Evolutionary conservation across 208 protist species (phyloP).

Genomic region (Trypanosoma cruzi): DNA sequence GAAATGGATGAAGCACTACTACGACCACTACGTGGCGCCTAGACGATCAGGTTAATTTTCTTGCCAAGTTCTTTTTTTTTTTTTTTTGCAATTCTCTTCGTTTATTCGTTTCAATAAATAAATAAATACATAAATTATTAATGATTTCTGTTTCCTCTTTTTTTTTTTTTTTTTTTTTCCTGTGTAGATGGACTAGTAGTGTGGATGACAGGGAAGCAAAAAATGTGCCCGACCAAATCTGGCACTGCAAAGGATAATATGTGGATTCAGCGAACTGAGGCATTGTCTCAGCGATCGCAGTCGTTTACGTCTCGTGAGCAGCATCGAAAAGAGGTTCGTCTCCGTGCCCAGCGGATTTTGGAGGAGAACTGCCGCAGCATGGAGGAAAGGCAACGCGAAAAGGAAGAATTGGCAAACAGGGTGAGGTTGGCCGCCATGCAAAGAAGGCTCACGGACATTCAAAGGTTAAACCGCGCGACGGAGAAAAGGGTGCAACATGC

Average conservation of each 20-base stretch:
- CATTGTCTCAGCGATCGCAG: neutral
- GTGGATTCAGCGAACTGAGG: neutral
- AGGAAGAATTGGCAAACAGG: slow-evolving; percentile 7
- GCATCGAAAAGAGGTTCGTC: slow-evolving; percentile 4
- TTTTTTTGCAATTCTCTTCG: neutral
- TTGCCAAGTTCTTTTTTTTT: neutral
- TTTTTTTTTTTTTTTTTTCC: neutral
- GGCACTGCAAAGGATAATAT: neutral
- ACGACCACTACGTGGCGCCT: slow-evolving; percentile 73
- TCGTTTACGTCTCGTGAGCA: neutral
- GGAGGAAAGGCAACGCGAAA: slow-evolving; percentile 9
- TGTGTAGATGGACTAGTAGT: neutral
- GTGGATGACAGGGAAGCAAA: neutral
- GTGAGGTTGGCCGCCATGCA: neutral
- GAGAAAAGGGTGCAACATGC: slow-evolving; percentile 9
- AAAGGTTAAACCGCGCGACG: slow-evolving; percentile 3
- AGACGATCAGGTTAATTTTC: slow-evolving; percentile 26
- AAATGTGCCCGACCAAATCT: neutral
- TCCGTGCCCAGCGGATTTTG: slow-evolving; percentile 10
- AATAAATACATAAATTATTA: too few relatives aligned
- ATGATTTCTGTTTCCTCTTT: slow-evolving; percentile 12
- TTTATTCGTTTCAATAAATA: slow-evolving; percentile 1
- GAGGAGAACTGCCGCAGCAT: slow-evolving; percentile 4
- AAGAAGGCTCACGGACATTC: neutral
- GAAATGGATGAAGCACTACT: slow-evolving; percentile 88